Conservation (phyloP, 1,284 basidiomycete species). For the Heliocybe sulcata region DNA sequence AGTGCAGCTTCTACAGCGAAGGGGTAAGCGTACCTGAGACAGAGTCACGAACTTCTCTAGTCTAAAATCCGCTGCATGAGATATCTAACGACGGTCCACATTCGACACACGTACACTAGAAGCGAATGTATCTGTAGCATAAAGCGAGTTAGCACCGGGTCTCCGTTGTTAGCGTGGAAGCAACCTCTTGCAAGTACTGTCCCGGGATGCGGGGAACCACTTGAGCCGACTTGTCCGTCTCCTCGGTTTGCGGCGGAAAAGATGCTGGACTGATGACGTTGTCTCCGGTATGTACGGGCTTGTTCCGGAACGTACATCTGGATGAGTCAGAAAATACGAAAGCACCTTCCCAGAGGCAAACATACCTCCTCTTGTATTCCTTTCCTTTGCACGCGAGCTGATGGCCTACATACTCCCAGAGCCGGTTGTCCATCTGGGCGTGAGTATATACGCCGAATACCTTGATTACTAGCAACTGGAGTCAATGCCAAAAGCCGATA, state of each 20-base stretch:
- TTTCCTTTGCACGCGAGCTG: constrained; percentile 45
- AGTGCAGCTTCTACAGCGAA: not conserved
- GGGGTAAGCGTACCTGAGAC: constrained; percentile 29
- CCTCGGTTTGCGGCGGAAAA: constrained; percentile 25
- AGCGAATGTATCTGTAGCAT: constrained; percentile 41
- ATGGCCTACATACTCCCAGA: constrained; percentile 50
- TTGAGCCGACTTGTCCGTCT: not conserved
- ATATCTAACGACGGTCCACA: not conserved
- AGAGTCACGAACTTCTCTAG: constrained; percentile 61
- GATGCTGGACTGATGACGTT: constrained; percentile 36
- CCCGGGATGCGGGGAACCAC: constrained; percentile 20
- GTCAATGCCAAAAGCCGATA: not conserved
- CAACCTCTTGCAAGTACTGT: constrained; percentile 38
- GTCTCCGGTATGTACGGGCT: constrained; percentile 26
- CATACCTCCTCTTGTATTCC: constrained; percentile 42
- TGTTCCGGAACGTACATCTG: constrained; percentile 27
- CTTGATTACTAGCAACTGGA: constrained; percentile 33
- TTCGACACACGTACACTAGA: constrained; percentile 38
- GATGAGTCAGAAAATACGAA: not conserved
- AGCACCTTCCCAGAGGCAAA: not conserved
- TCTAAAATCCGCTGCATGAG: constrained; percentile 21
- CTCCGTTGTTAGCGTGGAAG: not conserved
- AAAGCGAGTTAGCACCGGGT: not conserved
- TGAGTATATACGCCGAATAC: constrained; percentile 64
- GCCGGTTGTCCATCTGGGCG: constrained; percentile 41